These are phyloP conservation scores for Mortierella sp. DNA, from an alignment of 371 early-diverging fungal genomes.

Conservation along the genomic window DNA sequence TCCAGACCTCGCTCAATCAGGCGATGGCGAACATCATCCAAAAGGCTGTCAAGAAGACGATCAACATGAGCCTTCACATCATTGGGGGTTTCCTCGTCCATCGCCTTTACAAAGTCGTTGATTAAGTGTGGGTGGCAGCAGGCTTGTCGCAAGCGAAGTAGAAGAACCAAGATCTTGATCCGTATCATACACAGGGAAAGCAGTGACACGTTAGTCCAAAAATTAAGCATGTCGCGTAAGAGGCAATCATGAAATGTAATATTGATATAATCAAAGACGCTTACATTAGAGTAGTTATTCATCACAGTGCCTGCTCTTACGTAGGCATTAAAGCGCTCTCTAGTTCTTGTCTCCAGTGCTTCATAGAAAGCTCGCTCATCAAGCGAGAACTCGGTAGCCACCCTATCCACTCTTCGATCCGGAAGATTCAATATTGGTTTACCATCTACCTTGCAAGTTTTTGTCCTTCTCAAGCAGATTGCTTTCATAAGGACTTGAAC, in stretches of 20 bases:
- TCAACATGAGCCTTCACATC: slow-evolving; percentile 25
- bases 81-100: slow-evolving; percentile 55
- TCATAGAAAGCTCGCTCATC: slow-evolving; percentile 75
- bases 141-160: slow-evolving; percentile 73
- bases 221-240: background rate
- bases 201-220: background rate
- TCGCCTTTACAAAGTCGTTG: slow-evolving; percentile 69
- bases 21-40: slow-evolving; percentile 48
- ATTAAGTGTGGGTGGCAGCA: slow-evolving; percentile 81
- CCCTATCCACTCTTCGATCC: slow-evolving; percentile 65
- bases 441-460: slow-evolving; percentile 73
- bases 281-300: slow-evolving; percentile 69
- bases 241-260: background rate
- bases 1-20: slow-evolving; percentile 65
- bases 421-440: slow-evolving; percentile 76
- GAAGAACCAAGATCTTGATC: slow-evolving; percentile 58
- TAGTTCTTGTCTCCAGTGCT: slow-evolving; percentile 64
- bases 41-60: slow-evolving; percentile 24
- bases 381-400: slow-evolving; percentile 62
- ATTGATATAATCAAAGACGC: background rate
- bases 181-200: background rate
- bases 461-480: slow-evolving; percentile 82
- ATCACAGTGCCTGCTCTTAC: slow-evolving; percentile 61
- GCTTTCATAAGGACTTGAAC: slow-evolving; percentile 75
- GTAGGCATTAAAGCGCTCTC: slow-evolving; percentile 58